These are phyloP conservation scores for Coccinonectria pachysandricola DNA, from an alignment of 2,329 filamentous ascomycete genomes.

Conservation along the genomic window DNA sequence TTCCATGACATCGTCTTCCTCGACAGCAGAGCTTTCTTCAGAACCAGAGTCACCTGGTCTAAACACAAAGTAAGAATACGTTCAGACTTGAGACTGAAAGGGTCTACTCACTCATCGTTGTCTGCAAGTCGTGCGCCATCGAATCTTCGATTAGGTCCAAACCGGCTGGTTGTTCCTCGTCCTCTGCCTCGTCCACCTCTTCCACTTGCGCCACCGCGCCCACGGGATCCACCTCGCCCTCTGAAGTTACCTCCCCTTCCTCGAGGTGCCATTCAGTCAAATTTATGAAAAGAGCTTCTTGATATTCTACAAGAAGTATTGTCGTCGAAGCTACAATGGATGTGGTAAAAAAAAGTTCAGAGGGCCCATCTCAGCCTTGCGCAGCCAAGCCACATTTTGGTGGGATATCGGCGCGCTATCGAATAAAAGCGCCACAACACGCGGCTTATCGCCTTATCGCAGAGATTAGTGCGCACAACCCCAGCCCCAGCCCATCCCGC, in stretches of 20 bases:
- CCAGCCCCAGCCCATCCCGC: constrained; percentile 27
- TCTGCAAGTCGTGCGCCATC: constrained; percentile 26
- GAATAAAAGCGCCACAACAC: constrained; percentile 16
- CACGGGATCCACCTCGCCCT: constrained; percentile 22
- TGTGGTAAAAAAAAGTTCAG: constrained; percentile 22
- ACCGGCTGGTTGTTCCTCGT: constrained; percentile 25
- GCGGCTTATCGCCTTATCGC: constrained; percentile 31
- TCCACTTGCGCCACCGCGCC: constrained; percentile 15
- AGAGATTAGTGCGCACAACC: constrained; percentile 44
- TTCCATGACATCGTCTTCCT: constrained; percentile 27
- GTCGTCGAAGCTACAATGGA: not conserved
- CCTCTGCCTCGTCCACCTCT: constrained; percentile 13
- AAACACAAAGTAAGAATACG: not conserved
- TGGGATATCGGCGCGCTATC: constrained; percentile 15
- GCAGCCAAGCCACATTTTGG: constrained; percentile 23
- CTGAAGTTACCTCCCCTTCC: constrained; percentile 25
- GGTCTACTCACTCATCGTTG: constrained; percentile 25
- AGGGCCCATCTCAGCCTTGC: constrained; percentile 26
- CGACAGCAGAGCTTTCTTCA: constrained; percentile 19
- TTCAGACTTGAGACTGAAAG: not conserved
- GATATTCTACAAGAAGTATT: not conserved
- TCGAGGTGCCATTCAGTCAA: constrained; percentile 25
- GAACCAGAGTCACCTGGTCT: constrained; percentile 15
- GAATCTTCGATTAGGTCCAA: constrained; percentile 27
- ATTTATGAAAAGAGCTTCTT: not conserved